Evolutionary conservation across 1,284 basidiomycete genomes (phyloP), one percentile per base, ranked within the genome.

Genomic region (Clitocybe nebularis): DNA sequence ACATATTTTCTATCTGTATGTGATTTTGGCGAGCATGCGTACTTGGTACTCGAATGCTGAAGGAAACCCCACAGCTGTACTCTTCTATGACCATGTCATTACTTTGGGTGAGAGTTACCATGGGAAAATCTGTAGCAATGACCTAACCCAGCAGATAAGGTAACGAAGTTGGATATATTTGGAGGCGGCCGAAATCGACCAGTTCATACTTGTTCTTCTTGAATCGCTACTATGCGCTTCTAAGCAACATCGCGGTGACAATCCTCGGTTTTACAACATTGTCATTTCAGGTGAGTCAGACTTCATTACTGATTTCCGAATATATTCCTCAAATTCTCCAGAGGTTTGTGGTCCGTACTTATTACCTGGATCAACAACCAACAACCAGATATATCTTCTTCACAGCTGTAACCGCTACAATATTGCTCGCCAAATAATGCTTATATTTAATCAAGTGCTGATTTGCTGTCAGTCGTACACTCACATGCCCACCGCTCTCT

Each of bases 141-240:
- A 8, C 17, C 7, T 34, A 0, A 38, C 13, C 13, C 22, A 8
- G 10, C 26, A 20, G 9, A n/a, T 30, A 2, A 65, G 63, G 51
- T 3, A 51, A 58, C 17, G 71, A 73, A 51, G 48, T 69, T 17
- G 50, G 60, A 10, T 61, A 58, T 35, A 52, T 72, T 2, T 73
- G 71, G 71, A 51, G 44, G 35, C 55, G 59, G 23, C 60, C 57
- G 5, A 63, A 62, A 40, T 56, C 56, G 2, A 44, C 46, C 4
- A 64, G 68, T 41, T 55, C 67, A 2, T 59, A 61, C 32, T 60
- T 62, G 46, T 73, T 72, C 49, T 60, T 71, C 39, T 19, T 67
- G 10, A 72, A 69, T 44, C 68, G 72, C 4, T 73, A 73, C 40
- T 44, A 67, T 20, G 59, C 64, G 1, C 58, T 68, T 34, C 51